phyloP scores from a whole-genome alignment of 2,329 filamentous ascomycete genomes.

The Alternaria gaisen region DNA sequence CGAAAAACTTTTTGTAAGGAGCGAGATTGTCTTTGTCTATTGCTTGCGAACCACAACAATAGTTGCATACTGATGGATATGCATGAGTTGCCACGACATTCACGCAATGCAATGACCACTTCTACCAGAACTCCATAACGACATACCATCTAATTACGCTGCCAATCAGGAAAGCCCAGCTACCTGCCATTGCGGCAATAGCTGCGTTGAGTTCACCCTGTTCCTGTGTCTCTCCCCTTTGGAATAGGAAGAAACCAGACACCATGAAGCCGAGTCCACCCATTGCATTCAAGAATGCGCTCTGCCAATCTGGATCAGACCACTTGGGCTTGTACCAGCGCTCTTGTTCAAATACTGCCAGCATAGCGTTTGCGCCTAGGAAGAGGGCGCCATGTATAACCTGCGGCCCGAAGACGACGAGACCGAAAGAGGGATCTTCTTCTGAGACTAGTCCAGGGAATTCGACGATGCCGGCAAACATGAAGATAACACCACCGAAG shows the following conservation, averaged over 20 bases:
- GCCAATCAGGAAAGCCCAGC: conserved; percentile 39
- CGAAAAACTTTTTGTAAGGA: not conserved
- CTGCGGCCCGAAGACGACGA: conserved; percentile 38
- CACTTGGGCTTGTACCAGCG: conserved; percentile 39
- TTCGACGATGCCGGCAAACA: conserved; percentile 41
- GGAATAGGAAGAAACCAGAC: conserved; percentile 35
- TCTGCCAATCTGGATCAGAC: conserved; percentile 36
- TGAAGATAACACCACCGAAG: conserved; percentile 42
- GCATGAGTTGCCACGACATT: not conserved
- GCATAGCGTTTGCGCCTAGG: conserved; percentile 36
- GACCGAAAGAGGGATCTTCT: conserved; percentile 18
- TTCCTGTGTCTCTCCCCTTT: conserved; percentile 6
- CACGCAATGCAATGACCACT: not conserved
- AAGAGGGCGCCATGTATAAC: conserved; percentile 38
- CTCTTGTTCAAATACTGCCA: conserved; percentile 37
- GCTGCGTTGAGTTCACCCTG: conserved; percentile 18
- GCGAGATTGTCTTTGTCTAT: not conserved
- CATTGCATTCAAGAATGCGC: conserved; percentile 34
- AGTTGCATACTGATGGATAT: not conserved
- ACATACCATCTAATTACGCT: conserved; percentile 38
- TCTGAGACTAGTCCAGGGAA: conserved; percentile 37
- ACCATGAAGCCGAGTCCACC: conserved; percentile 43
- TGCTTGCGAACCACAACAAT: not conserved
- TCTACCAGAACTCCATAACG: conserved; percentile 23
- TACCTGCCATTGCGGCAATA: conserved; percentile 32